Conservation (phyloP, 352 stramenopile species). For the Elongisporangium prolatum region DNA sequence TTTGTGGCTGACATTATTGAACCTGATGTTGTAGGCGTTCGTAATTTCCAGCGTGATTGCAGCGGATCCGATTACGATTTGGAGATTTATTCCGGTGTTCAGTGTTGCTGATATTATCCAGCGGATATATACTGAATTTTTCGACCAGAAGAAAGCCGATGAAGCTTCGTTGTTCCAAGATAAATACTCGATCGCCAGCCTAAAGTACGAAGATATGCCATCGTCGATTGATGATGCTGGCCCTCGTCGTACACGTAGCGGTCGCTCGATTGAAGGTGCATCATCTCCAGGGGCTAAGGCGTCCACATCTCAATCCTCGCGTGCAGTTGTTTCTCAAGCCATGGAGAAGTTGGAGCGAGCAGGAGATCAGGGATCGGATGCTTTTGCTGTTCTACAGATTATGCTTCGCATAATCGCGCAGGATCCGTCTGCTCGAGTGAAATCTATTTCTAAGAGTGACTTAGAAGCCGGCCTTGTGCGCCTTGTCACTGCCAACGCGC, state of each 20-base stretch:
- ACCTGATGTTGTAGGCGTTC: constrained; percentile 47
- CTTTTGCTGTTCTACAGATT: constrained; percentile 42
- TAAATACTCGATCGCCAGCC: constrained; percentile 40
- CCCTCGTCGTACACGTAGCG: constrained; percentile 30
- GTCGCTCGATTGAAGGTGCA: constrained; percentile 11
- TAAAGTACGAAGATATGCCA: constrained; percentile 9
- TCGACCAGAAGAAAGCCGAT: constrained; percentile 50
- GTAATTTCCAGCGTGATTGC: constrained; percentile 81
- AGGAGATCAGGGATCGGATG: constrained; percentile 33
- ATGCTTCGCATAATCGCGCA: constrained; percentile 52
- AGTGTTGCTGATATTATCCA: constrained; percentile 75
- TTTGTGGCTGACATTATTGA: background rate
- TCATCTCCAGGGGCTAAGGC: constrained; percentile 3
- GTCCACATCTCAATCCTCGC: background rate
- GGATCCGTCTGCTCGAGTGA: constrained; percentile 55
- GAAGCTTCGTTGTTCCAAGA: constrained; percentile 66
- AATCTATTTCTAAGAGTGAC: constrained; percentile 33
- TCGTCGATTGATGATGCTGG: constrained; percentile 2
- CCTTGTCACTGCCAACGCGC: constrained; percentile 44
- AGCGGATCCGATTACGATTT: constrained; percentile 54
- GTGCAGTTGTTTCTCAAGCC: background rate
- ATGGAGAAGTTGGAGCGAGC: constrained; percentile 24
- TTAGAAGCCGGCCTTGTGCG: constrained; percentile 32
- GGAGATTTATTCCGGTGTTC: constrained; percentile 78
- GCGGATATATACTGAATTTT: constrained; percentile 72